Conservation (phyloP, 441 rosid species). For the Adansonia madagascariensis region DNA sequence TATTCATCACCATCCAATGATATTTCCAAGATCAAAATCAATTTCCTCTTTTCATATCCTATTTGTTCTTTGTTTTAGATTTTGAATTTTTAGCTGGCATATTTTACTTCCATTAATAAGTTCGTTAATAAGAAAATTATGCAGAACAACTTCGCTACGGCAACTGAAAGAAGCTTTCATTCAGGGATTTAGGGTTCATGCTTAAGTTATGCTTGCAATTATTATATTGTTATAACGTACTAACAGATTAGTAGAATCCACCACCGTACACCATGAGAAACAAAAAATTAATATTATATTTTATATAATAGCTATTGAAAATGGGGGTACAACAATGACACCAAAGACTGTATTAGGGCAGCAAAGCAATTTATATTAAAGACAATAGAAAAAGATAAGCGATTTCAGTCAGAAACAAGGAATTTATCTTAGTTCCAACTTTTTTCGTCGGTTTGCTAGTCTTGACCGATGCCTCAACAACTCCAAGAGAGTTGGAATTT, state of each 20-base stretch:
- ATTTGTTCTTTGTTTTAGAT: no score
- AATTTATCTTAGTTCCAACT: no score
- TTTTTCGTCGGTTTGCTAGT: constrained; percentile 39
- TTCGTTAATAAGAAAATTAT: not conserved
- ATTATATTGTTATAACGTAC: not conserved
- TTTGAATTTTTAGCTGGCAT: not conserved
- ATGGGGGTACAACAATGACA: not conserved
- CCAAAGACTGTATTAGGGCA: constrained; percentile 26
- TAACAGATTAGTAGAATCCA: not conserved
- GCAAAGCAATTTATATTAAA: constrained; percentile 37
- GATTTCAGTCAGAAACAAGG: constrained; percentile 26
- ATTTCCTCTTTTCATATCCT: no score
- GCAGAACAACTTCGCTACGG: constrained; percentile 41
- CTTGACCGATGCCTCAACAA: constrained; percentile 34
- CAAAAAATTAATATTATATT: not conserved
- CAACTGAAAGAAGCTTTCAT: constrained; percentile 24
- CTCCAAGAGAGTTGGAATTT: constrained; percentile 30
- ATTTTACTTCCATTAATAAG: not conserved
- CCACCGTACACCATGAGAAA: no score
- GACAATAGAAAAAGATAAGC: constrained; percentile 26
- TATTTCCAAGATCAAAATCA: constrained; percentile 47
- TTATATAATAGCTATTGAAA: not conserved
- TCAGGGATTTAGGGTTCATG: no score
- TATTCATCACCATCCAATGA: constrained; percentile 60
- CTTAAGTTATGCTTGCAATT: no score